Evolutionary conservation across 192 early-diverging fungal genomes (phyloP).

Genomic region (Funneliformis mosseae): DNA sequence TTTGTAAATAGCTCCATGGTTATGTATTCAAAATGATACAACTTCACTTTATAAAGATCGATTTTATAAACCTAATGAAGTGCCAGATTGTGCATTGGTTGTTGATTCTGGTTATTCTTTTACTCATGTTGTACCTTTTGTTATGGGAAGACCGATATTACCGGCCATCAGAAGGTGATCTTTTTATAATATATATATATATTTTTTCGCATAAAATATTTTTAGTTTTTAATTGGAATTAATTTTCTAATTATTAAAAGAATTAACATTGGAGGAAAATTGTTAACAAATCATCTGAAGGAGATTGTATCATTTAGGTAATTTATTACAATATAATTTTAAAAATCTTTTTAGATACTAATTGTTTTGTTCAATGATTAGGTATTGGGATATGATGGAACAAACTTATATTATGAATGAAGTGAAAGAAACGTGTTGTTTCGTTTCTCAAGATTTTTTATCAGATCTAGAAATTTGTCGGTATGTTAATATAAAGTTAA

Average conservation of each 20-base stretch:
- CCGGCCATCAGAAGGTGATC: slow-evolving; percentile 57
- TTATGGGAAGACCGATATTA: slow-evolving; percentile 54
- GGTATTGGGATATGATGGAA: slow-evolving; percentile 93
- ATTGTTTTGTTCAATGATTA: slow-evolving; percentile 15
- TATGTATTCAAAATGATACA: slow-evolving; percentile 58
- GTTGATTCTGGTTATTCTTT: slow-evolving; percentile 84
- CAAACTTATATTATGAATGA: slow-evolving; percentile 84
- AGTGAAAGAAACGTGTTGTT: slow-evolving; percentile 84
- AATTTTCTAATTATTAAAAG: slow-evolving; percentile 36
- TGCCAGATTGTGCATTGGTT: slow-evolving; percentile 66
- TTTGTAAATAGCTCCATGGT: slow-evolving; percentile 43
- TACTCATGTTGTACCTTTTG: slow-evolving; percentile 77
- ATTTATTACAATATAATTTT: background rate
- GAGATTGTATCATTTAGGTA: slow-evolving; percentile 89
- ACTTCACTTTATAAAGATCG: slow-evolving; percentile 46
- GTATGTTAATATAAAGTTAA: slow-evolving; percentile 33
- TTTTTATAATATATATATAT: background rate
- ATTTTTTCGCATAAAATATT: background rate
- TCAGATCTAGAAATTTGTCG: slow-evolving; percentile 67
- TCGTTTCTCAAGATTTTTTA: slow-evolving; percentile 68
- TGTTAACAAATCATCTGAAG: slow-evolving; percentile 87
- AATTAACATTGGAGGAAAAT: slow-evolving; percentile 83
- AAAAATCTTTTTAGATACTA: too few species aligned
- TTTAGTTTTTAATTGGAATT: background rate
- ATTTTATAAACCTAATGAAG: slow-evolving; percentile 31